Evolutionary conservation across 2,329 filamentous ascomycete species (phyloP).

Genomic region (Didymella lethalis): DNA sequence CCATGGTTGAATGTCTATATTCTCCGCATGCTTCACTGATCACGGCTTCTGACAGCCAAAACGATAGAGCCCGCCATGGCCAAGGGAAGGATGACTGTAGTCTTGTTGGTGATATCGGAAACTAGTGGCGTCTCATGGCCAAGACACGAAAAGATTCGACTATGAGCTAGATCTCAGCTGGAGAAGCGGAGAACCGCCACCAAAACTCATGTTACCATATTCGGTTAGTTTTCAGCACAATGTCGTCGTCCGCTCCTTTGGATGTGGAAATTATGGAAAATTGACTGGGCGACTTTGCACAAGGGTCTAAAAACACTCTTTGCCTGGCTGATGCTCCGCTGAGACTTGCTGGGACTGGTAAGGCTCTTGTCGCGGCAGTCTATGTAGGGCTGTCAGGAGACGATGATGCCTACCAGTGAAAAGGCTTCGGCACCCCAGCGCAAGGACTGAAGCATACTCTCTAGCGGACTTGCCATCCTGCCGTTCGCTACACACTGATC

Average conservation of each 20-base stretch:
- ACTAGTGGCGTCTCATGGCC: constrained; percentile 6
- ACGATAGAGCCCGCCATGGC: constrained; percentile 7
- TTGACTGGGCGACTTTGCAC: constrained; percentile 11
- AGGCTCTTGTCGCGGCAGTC: neutral
- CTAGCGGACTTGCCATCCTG: neutral
- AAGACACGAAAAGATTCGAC: constrained; percentile 13
- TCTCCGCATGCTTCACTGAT: neutral
- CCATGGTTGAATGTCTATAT: neutral
- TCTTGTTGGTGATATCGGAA: constrained; percentile 8
- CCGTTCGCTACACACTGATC: neutral
- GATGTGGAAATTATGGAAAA: constrained; percentile 17
- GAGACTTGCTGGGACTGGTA: constrained; percentile 11
- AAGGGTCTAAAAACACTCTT: constrained; percentile 4
- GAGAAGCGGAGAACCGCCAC: constrained; percentile 22
- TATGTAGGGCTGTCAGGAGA: constrained; percentile 11
- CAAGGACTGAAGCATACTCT: neutral
- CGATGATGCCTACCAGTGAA: constrained; percentile 10
- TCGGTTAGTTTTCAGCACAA: constrained; percentile 12
- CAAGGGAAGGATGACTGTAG: constrained; percentile 6
- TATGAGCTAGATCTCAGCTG: constrained; percentile 19
- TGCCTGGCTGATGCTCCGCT: constrained; percentile 5
- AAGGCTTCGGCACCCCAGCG: constrained; percentile 6
- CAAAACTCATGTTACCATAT: constrained; percentile 11
- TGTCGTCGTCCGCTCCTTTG: constrained; percentile 1
- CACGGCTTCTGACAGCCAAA: neutral